Evolutionary conservation across 805 yeast genomes (phyloP).

Genomic region (Lipomyces yamanashiensis): DNA sequence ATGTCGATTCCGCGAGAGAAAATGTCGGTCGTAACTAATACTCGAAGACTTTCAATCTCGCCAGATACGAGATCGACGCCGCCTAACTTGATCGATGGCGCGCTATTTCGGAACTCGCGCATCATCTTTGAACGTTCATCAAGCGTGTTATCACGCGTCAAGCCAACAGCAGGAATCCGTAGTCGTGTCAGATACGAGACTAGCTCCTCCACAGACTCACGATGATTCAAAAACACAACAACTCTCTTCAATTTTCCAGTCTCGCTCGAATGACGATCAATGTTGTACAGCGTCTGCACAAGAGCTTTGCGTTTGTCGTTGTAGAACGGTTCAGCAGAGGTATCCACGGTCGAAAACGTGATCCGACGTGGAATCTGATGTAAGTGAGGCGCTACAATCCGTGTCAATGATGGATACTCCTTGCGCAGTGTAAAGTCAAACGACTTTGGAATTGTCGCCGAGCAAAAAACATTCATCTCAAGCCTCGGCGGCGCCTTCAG

Average conservation of each 20-base stretch:
- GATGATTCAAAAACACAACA: constrained; percentile 81
- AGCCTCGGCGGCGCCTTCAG: constrained; percentile 49
- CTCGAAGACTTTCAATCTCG: constrained; percentile 51
- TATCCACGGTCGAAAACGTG: constrained; percentile 75
- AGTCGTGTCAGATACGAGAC: constrained; percentile 58
- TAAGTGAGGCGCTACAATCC: constrained; percentile 77
- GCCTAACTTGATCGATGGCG: constrained; percentile 44
- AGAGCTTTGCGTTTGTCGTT: constrained; percentile 83
- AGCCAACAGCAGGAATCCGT: constrained; percentile 64
- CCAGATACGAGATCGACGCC: constrained; percentile 39
- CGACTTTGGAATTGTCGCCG: constrained; percentile 87
- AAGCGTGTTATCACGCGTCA: constrained; percentile 68
- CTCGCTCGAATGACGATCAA: constrained; percentile 82
- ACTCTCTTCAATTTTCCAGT: constrained; percentile 75
- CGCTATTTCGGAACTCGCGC: constrained; percentile 66
- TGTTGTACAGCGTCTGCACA: constrained; percentile 86
- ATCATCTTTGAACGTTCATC: constrained; percentile 64
- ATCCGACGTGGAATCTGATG: constrained; percentile 83
- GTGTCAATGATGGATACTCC: constrained; percentile 66
- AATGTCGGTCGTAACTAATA: constrained; percentile 85
- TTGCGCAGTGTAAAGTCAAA: constrained; percentile 65
- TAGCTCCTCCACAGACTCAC: constrained; percentile 62
- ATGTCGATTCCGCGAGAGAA: constrained; percentile 91
- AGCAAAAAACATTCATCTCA: constrained; percentile 71
- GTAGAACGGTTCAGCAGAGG: constrained; percentile 75